A percentile compares a stretch with the other conserved stretches of the same genome.
Evolutionary conservation across 441 rosid genomes (phyloP).

Genomic region (Populus hybrid): DNA sequence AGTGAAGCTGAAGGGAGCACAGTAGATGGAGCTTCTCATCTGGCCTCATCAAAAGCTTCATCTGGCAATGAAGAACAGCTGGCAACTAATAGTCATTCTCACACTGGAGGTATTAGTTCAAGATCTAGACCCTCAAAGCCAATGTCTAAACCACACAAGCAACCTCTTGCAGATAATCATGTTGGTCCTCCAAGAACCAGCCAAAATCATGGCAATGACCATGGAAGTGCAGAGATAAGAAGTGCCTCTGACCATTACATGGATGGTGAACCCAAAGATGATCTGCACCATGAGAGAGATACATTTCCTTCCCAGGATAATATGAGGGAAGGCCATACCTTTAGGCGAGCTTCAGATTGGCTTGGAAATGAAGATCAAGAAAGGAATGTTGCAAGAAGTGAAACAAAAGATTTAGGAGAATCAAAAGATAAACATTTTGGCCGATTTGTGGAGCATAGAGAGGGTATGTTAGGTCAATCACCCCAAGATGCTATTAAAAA

Average conservation of each 20-base stretch:
- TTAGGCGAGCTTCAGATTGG: slow-evolving; percentile 9
- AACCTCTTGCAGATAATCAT: slow-evolving; percentile 36
- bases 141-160: slow-evolving; percentile 26
- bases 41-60: slow-evolving; percentile 36
- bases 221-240: slow-evolving; percentile 39
- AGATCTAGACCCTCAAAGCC: slow-evolving; percentile 30
- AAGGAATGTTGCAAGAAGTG: slow-evolving; percentile 37
- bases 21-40: slow-evolving; percentile 44
- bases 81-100: slow-evolving; percentile 20
- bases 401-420: slow-evolving; percentile 36
- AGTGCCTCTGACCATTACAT: slow-evolving; percentile 31
- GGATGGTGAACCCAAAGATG: slow-evolving; percentile 33
- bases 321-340: slow-evolving; percentile 20
- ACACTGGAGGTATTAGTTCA: slow-evolving; percentile 22
- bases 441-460: slow-evolving; percentile 50
- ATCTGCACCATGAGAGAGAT: slow-evolving; percentile 25
- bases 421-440: slow-evolving; percentile 28
- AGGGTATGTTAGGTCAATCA: slow-evolving; percentile 61
- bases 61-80: slow-evolving; percentile 37
- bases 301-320: slow-evolving; percentile 19
- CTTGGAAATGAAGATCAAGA: slow-evolving; percentile 37
- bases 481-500: slow-evolving; percentile 58
- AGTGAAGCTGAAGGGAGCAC: slow-evolving; percentile 81
- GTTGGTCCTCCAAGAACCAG: slow-evolving; percentile 33
- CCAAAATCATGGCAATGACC: slow-evolving; percentile 44